Evolutionary conservation across 2,329 filamentous ascomycete species (phyloP), one percentile per base, ranked within the genome.

Genomic region (Alternaria ventricosa): DNA sequence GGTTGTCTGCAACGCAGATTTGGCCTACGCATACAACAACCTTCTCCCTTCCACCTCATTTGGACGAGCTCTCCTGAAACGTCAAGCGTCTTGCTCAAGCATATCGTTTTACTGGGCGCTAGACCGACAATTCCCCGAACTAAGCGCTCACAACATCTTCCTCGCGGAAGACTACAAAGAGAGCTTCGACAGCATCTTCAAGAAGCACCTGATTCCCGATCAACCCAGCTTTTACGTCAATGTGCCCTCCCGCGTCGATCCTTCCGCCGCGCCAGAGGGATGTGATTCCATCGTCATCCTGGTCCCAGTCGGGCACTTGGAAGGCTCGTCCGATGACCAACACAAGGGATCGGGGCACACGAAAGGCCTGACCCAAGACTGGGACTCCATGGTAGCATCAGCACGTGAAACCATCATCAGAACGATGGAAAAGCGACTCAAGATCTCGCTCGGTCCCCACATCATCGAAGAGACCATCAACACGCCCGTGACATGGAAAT

Each of bases 51-150:
- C 83, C 6, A 83, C 84, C 36, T 73, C 79, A 1, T 81, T 82
- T 55, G 79, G 80, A 3, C 71, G 61, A 10, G 80, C 80, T 4
- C 79, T 87, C 30, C 74, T 78, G 59, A 83, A 84, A 61, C 81
- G 86, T 6, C 82, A 86, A 12, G 85, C 88, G 2, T 92, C 89
- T 0, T 93, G 90, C 80, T 91, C 88, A 66, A 90, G 88, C 61
- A 91, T 93, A 68, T 92, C 89, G 6, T 93, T 93, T 80, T 93
- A 92, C 83, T 94, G 90, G 90, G 86, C 87, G 3, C 83, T 92
- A 20, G 83, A 87, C 62, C 82, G 83, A 55, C 83, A 85, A 55
- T 81, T 93, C 2, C 86, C 87, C 0, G 86, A 91, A 76, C 84
- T 94, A 3, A 82, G 85, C 18, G 87, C 89, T 0, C 91, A 94